Base-by-base conservation (phyloP, 371 early-diverging fungal genomes). In the Mortierella polycephala region DNA sequence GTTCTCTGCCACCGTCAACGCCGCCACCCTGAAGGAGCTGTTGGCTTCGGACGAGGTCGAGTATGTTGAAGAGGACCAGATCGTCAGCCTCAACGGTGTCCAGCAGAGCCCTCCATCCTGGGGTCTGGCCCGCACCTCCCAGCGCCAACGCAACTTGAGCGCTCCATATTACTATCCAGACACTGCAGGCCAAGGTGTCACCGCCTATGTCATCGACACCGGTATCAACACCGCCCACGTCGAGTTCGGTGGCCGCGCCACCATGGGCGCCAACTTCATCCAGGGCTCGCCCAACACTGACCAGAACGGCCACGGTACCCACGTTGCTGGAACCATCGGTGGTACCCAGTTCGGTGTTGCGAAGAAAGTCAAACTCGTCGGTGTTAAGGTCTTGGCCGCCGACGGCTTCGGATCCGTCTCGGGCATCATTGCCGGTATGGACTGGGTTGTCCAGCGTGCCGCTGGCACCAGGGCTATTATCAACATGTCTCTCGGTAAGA, bases 401-500 rank as follows among this genome's bases (percentile, higher is more conserved):
- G 62, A 69, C 41, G 90, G 90, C 9, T 79, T 82, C 51, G 90
- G 90, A 16, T 21, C 88, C 8, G 85, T 86, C 69, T 87, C 90
- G 7, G 87, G 82, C 59, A 85, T 95, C 21, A 84, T 94, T 57
- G 85, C 85, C 40, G 96, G 93, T 51, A 84, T 94, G 57, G 91
- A 92, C 72, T 95, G 89, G 88, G 85, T 83, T 51, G 75, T 79
- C 18, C 69, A 83, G 62, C 71, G 87, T 54, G 84, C 83, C 20
- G 73, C 81, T 67, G 73, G 81, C n/a, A 83, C 82, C 23, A 80
- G 80, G n/a, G 72, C 86, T 7, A 55, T 89, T 13, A 82, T 87
- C 81, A 89, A 89, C 76, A 85, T 89, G 87, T 88, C 89, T 14
- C 82, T 91, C 1, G 70, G 70, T 67, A 67, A 67, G 55, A 23